Evolutionary conservation across 1,284 basidiomycete genomes (phyloP), one percentile per base, ranked within the genome.

Genomic region (Termitomyces sp.): DNA sequence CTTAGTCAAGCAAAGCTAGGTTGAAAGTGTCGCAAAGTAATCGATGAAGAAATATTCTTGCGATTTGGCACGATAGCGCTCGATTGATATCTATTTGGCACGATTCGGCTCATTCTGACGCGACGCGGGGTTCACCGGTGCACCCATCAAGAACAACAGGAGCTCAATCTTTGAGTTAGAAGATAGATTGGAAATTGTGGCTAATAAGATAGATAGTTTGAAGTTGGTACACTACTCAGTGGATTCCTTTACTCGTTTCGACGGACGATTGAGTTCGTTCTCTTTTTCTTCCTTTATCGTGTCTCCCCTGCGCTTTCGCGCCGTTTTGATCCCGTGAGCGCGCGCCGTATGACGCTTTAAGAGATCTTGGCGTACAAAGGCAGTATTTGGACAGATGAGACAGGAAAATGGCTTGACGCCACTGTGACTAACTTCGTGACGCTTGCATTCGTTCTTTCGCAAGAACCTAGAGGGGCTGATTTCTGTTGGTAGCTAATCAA

Each of bases 381-480:
- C 75, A 53, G 75, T 50, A 44, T 73, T 31, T 5, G 74, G 68
- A 55, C 85, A 87, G 38, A 81, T 67, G 45, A 73, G 61, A 58
- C 85, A 88, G 30, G 70, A 69, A 60, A 77, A 85, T 5, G 84
- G 84, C 58, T 81, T 77, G 43, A 68, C 66, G 9, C 80, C 81
- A 7, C 72, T 76, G 62, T 88, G 85, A 57, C 80, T 82, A 19
- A 79, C 73, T 65, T 85, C 83, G 58, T 88, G 85, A 34, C 86
- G 77, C 64, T 85, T 87, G 71, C 83, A 85, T 66, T 88, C 86
- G 63, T 88, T 87, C 66, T 84, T 86, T 56, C 85, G 80, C 54
- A 86, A 65, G 69, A 88, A 88, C 12, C 80, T 73, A 59, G 82
- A 74, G 3, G 79, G 67, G 63, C 85, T 87, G 50, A 15, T 42